These are phyloP conservation scores for Wickerhamomyces sp. DNA, from an alignment of 1,139 yeast genomes.

Conservation along the genomic window DNA sequence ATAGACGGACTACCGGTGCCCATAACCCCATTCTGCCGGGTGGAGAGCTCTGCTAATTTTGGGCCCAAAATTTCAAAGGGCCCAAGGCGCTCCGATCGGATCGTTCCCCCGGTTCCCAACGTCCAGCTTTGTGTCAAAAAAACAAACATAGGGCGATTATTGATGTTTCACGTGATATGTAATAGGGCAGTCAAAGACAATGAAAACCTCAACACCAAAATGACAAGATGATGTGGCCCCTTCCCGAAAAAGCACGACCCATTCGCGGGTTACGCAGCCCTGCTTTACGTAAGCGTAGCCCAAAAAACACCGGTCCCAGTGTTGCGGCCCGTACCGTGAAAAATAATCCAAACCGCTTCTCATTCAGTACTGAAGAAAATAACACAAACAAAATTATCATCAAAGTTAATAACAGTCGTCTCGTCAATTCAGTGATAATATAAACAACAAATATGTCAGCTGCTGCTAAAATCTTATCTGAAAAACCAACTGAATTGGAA, in stretches of 20 bases:
- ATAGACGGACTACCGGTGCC: background rate
- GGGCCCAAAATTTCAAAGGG: too few species aligned
- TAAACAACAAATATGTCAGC: conserved; percentile 62
- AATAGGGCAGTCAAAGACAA: too few species aligned
- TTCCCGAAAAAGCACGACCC: background rate
- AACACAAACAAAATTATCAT: background rate
- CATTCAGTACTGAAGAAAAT: background rate
- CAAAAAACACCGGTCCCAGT: background rate
- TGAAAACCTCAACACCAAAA: too few species aligned
- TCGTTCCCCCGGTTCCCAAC: too few species aligned
- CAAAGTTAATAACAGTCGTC: background rate
- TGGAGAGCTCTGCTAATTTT: too few species aligned
- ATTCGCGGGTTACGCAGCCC: background rate
- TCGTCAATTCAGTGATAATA: background rate
- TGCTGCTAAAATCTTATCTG: conserved; percentile 88
- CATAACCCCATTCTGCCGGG: background rate
- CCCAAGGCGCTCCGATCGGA: too few species aligned
- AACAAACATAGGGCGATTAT: too few species aligned
- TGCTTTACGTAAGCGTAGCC: background rate
- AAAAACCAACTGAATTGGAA: conserved; percentile 96
- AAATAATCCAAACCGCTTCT: background rate
- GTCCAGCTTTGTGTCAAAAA: too few species aligned
- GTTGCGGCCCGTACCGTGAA: conserved; percentile 1
- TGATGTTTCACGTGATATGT: too few species aligned
- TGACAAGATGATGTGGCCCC: background rate